Base-by-base conservation (phyloP, 495 filamentous ascomycete genomes). In the Penicillium argentinense region DNA sequence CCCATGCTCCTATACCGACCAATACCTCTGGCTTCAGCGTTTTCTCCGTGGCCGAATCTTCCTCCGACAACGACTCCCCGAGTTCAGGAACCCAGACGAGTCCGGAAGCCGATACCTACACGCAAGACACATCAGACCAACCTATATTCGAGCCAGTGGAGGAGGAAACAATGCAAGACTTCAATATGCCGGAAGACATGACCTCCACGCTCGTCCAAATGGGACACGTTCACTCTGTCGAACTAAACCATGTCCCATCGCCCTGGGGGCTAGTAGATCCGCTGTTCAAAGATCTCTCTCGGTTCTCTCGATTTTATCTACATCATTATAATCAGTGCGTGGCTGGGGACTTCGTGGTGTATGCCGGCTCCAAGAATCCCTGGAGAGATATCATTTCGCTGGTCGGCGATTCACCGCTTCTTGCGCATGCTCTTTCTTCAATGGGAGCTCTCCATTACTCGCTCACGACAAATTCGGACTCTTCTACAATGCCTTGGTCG, bases 371-470 rank as follows among this genome's bases (percentile, higher is more conserved):
- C 16, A 62, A 64, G 13, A 75, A 75, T 12, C 69, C 72, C 0
- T 75, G 65, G 42, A 63, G 66, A 14, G 66, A 73, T 17, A 60
- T 75, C 13, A 65, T 67, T 12, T 47, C 62, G 12, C 40, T 74
- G 33, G 64, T 74, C 19, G 65, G 63, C 5, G 57, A 63, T 44
- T 72, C 72, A 5, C 65, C 70, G 6, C 62, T 72, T 41, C 59
- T 75, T 16, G 59, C 67, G 13, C 48, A 68, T 33, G 59, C 62
- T 9, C 52, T 75, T 26, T 60, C 67, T 19, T 68, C 72, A 0
- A 67, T 67, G 43, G 71, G 72, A 3, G 72, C 72, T 22, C 43
- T 75, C 36, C 70, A 75, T 48, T 71, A 64, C 45, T 63, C 69
- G 4, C 60, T 74, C 8, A 23, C 66, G 9, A 63, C 64, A 9